Evolutionary conservation across 768 basidiomycete species (phyloP).

Genomic region (Nidula microcarpa): DNA sequence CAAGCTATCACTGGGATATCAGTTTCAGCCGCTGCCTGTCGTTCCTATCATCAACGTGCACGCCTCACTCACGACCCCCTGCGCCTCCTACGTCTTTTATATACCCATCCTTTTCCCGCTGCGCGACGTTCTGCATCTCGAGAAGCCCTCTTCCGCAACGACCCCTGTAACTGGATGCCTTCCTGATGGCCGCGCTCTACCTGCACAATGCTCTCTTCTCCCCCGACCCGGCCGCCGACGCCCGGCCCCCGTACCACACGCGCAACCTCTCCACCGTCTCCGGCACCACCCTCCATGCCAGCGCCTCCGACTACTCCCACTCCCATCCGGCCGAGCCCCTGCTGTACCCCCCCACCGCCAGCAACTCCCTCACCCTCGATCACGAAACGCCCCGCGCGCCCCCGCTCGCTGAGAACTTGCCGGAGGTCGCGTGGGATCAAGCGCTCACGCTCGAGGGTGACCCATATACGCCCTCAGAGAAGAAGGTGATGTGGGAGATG

Average conservation of each 20-base stretch:
- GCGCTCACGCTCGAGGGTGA: slow-evolving; percentile 22
- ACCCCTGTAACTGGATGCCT: background rate
- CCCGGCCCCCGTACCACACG: slow-evolving; percentile 37
- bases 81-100: too few relatives aligned
- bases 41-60: too few relatives aligned
- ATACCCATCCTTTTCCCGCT: too few relatives aligned
- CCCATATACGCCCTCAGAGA: slow-evolving; percentile 20
- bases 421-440: slow-evolving; percentile 17
- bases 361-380: background rate
- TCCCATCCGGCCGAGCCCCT: slow-evolving; percentile 44
- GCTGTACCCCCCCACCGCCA: slow-evolving; percentile 24
- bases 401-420: background rate
- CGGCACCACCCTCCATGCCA: slow-evolving; percentile 31
- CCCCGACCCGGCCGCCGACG: slow-evolving; percentile 22
- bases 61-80: too few relatives aligned
- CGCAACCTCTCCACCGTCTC: slow-evolving; percentile 36
- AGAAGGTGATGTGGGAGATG: slow-evolving; percentile 20
- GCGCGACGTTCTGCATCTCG: background rate
- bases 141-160: background rate
- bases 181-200: slow-evolving; percentile 53
- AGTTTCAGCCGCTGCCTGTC: background rate
- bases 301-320: slow-evolving; percentile 33
- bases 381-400: background rate
- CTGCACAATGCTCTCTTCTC: slow-evolving; percentile 53
- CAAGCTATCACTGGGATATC: background rate